These are phyloP conservation scores for Lepidium sativum DNA, from an alignment of 345 rosid species.

Conservation along the genomic window DNA sequence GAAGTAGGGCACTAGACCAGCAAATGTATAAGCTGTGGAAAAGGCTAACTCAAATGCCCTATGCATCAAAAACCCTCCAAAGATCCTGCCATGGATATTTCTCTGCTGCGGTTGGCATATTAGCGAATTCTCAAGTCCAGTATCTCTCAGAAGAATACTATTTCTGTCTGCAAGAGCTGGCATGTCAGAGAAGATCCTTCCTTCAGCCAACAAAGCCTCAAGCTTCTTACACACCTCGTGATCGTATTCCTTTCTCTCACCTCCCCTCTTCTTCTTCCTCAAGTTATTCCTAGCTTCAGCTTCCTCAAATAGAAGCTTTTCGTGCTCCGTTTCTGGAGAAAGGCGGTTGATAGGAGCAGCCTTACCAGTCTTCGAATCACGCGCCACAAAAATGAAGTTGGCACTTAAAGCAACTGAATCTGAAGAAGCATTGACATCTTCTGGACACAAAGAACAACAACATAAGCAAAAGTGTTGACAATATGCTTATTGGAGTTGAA, in stretches of 20 bases:
- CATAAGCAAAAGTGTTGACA: background rate
- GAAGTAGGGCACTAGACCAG: slow-evolving; percentile 73
- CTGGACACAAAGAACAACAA: slow-evolving; percentile 37
- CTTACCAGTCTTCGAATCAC: slow-evolving; percentile 72
- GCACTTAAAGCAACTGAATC: slow-evolving; percentile 52
- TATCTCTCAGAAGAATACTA: slow-evolving; percentile 73
- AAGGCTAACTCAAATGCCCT: slow-evolving; percentile 83
- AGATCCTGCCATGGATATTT: slow-evolving; percentile 74
- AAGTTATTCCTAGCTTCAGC: slow-evolving; percentile 63
- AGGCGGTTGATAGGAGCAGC: slow-evolving; percentile 65
- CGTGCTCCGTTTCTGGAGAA: slow-evolving; percentile 62
- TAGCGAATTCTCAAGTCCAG: slow-evolving; percentile 55
- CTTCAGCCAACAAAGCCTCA: slow-evolving; percentile 52
- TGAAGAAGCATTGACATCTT: slow-evolving; percentile 32
- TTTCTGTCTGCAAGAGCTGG: slow-evolving; percentile 80
- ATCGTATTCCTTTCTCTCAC: slow-evolving; percentile 40
- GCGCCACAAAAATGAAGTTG: slow-evolving; percentile 74
- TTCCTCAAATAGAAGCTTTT: slow-evolving; percentile 56
- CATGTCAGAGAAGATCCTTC: slow-evolving; percentile 71
- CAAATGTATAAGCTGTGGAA: slow-evolving; percentile 79
- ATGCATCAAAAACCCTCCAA: slow-evolving; percentile 74
- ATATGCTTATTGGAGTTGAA: background rate
- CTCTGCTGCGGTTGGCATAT: slow-evolving; percentile 83
- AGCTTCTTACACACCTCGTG: slow-evolving; percentile 39
- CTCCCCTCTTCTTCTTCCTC: slow-evolving; percentile 51